Evolutionary conservation across 805 yeast genomes (phyloP), one percentile per base, ranked within the genome.

Genomic region (Lipomyces chichibuensis): DNA sequence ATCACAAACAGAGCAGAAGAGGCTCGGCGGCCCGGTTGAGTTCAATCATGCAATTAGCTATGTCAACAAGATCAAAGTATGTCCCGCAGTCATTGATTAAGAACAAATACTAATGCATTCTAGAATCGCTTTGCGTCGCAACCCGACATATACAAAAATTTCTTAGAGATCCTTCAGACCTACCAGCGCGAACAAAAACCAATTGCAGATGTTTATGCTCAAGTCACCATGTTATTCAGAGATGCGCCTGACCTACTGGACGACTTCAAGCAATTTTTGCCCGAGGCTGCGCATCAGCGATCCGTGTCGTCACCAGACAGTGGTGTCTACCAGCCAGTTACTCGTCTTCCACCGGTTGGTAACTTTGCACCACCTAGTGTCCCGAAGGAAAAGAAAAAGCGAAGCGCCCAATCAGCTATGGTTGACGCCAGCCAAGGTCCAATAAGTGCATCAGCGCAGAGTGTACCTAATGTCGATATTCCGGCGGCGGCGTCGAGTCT

Each of bases 161-260:
- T 95, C 73, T 82, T 96, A 78, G 99, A 95, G 77, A 95, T 94
- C 65, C 81, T 95, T 73, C 99, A 95, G 78, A 94, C 98, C 57
- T 95, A 94, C 77, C 99, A 95, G 80, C 87, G 96, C 71, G 99
- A 94, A 75, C 96, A 92, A 76, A 90, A 92, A 75, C 97, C 97
- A 59, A 95, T 95, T 62, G 88, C 91, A 61, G 98, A 95, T 75
- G 99, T 95, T 13, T 95, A 95, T 75, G 89, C 91, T 64, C 98
- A 95, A 76, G 97, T 95, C 2, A 90, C 97, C 0, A 83, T 87
- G 6, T 82, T 95, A 62, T 95, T 95, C 80, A 88, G 91, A 67
- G 91, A 91, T 73, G 97, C 97, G 13, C 98, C 98, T 0, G 99
- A 95, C 75, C 83, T 95, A 66, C 81, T 95, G 69, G 97, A 92